Conservation (phyloP, 2,329 filamentous ascomycete genomes). For the Aspergillus sp. region DNA sequence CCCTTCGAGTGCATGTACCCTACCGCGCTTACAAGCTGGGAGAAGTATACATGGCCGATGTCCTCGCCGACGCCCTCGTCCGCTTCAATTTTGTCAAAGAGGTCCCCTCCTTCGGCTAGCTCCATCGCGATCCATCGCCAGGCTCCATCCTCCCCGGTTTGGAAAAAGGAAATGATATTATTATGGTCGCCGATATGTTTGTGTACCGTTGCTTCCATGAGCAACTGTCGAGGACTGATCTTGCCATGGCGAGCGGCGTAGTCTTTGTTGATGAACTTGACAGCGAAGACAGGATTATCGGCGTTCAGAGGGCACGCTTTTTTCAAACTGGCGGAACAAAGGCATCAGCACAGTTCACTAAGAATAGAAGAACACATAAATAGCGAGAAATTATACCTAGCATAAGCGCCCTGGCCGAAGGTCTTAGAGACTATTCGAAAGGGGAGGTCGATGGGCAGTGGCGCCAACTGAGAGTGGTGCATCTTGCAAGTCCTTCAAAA, state of each 20-base stretch:
- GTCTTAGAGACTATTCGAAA: constrained; percentile 96
- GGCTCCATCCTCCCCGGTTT: constrained; percentile 75
- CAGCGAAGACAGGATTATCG: constrained; percentile 78
- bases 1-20: constrained; percentile 96
- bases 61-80: constrained; percentile 93
- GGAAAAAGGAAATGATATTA: constrained; percentile 92
- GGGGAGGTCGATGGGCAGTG: constrained; percentile 78
- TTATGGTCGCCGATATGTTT: constrained; percentile 83
- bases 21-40: constrained; percentile 84
- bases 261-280: constrained; percentile 98
- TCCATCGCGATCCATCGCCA: constrained; percentile 99
- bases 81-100: constrained; percentile 99
- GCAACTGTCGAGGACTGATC: constrained; percentile 83
- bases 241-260: constrained; percentile 88
- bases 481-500: constrained; percentile 35
- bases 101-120: constrained; percentile 87
- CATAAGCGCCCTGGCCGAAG: constrained; percentile 94
- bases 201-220: constrained; percentile 89
- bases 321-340: constrained; percentile 66
- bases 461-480: constrained; percentile 82
- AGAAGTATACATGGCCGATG: constrained; percentile 95
- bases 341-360: constrained; percentile 9
- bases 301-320: constrained; percentile 78
- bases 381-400: constrained; percentile 63
- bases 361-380: background rate